These are phyloP conservation scores for Colletotrichum sp. DNA, from an alignment of 2,329 filamentous ascomycete genomes.

Conservation along the genomic window DNA sequence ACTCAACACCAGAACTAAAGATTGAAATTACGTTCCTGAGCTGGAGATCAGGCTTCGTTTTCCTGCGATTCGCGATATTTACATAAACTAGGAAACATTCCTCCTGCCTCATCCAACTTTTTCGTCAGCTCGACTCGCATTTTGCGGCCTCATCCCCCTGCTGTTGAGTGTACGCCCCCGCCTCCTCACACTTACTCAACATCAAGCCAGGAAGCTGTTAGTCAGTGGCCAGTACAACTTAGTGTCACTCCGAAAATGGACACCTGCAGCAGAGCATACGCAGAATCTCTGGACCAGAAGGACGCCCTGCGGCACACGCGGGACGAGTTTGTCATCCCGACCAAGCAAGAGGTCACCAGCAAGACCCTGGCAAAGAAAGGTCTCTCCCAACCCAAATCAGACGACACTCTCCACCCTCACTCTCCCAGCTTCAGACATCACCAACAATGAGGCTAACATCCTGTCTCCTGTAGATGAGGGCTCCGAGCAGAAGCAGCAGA, in stretches of 20 bases:
- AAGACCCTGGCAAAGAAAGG: constrained; percentile 28
- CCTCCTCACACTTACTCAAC: neutral
- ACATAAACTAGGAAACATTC: neutral
- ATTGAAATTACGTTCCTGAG: neutral
- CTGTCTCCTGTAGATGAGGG: neutral
- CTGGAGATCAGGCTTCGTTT: neutral
- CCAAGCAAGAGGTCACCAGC: constrained; percentile 31
- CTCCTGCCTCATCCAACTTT: neutral
- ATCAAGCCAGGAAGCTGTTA: neutral
- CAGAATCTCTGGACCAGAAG: constrained; percentile 51
- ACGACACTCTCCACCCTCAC: neutral
- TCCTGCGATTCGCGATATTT: neutral
- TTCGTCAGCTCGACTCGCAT: neutral
- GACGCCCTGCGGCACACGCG: constrained; percentile 63
- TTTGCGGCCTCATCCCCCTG: neutral
- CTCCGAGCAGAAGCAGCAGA: neutral
- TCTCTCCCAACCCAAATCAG: neutral
- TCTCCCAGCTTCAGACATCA: neutral
- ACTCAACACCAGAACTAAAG: neutral
- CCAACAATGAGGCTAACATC: neutral
- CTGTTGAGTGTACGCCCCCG: neutral
- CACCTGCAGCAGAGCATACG: neutral
- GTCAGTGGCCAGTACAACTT: neutral
- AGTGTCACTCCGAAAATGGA: neutral
- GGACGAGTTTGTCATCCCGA: constrained; percentile 75